These are phyloP conservation scores for Beverwykella pulmonaria DNA, from an alignment of 495 filamentous ascomycete genomes.

Conservation along the genomic window DNA sequence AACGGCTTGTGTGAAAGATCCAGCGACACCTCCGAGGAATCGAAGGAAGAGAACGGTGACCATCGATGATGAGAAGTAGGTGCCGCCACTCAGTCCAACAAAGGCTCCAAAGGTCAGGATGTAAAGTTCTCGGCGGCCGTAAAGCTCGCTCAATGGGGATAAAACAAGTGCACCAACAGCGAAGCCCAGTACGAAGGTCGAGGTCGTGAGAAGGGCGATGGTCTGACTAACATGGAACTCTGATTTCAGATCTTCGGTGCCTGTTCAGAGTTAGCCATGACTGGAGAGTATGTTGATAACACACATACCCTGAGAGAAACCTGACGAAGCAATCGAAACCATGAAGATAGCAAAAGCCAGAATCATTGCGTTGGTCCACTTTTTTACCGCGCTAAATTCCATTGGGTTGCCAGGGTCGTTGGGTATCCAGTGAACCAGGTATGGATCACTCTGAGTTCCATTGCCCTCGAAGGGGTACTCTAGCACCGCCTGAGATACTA, in stretches of 20 bases:
- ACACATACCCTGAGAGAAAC: background rate
- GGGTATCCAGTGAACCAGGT: background rate
- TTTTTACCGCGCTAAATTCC: background rate
- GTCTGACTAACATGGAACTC: background rate
- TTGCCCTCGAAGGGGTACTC: background rate
- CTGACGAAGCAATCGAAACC: background rate
- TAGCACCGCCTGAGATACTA: background rate
- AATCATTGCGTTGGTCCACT: background rate
- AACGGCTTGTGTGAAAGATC: constrained; percentile 57
- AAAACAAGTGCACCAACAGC: constrained; percentile 52
- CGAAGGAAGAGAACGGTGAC: constrained; percentile 59
- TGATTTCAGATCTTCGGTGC: constrained; percentile 1
- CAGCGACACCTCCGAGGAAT: constrained; percentile 58
- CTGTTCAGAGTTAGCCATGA: background rate
- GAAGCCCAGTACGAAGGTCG: background rate
- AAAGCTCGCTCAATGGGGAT: constrained; percentile 66
- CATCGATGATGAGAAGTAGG: constrained; percentile 52
- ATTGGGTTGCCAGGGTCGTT: background rate
- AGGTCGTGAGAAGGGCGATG: background rate
- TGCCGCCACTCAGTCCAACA: constrained; percentile 56
- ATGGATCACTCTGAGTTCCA: background rate
- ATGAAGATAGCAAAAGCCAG: constrained; percentile 7
- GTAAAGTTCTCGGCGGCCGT: constrained; percentile 60
- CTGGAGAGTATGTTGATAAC: background rate
- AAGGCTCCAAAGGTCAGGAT: constrained; percentile 57